Conservation (phyloP, 1,284 basidiomycete species). For the Ceratobasidium sp. region DNA sequence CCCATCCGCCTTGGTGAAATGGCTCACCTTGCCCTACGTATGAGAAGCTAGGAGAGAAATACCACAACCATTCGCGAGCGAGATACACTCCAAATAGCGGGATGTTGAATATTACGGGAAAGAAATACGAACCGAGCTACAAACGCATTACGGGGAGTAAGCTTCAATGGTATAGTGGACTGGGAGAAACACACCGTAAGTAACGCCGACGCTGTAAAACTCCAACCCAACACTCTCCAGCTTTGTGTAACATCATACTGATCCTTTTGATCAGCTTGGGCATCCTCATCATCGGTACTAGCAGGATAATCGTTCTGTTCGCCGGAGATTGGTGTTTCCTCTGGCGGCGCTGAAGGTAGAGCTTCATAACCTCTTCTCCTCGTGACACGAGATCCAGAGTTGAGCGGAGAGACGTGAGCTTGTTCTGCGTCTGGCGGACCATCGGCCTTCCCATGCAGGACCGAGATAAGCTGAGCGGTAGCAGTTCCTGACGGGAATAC, state of each 20-base stretch:
- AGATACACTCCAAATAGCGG: slow-evolving; percentile 89
- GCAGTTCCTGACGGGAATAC: slow-evolving; percentile 96
- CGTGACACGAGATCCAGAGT: slow-evolving; percentile 57
- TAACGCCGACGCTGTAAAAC: slow-evolving; percentile 71
- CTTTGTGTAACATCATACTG: slow-evolving; percentile 54
- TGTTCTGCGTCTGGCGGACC: neutral
- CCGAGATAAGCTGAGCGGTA: slow-evolving; percentile 92
- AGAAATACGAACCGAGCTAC: slow-evolving; percentile 80
- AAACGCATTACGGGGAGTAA: neutral
- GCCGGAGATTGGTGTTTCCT: slow-evolving; percentile 48
- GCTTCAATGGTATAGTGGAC: slow-evolving; percentile 40
- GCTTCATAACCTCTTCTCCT: slow-evolving; percentile 63
- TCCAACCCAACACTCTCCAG: slow-evolving; percentile 75
- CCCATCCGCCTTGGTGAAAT: neutral
- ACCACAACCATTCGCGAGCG: slow-evolving; percentile 91
- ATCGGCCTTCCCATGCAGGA: slow-evolving; percentile 65
- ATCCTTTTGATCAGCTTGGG: neutral
- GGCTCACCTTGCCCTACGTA: slow-evolving; percentile 84
- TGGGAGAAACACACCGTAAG: slow-evolving; percentile 67
- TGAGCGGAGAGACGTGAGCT: slow-evolving; percentile 42
- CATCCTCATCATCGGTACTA: slow-evolving; percentile 39
- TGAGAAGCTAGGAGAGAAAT: slow-evolving; percentile 89
- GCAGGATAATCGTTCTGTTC: slow-evolving; percentile 21
- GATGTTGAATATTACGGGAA: slow-evolving; percentile 89
- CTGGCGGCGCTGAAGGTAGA: slow-evolving; percentile 48